These are phyloP conservation scores for Neurospora sp. DNA, from an alignment of 2,329 filamentous ascomycete genomes.

Conservation along the genomic window DNA sequence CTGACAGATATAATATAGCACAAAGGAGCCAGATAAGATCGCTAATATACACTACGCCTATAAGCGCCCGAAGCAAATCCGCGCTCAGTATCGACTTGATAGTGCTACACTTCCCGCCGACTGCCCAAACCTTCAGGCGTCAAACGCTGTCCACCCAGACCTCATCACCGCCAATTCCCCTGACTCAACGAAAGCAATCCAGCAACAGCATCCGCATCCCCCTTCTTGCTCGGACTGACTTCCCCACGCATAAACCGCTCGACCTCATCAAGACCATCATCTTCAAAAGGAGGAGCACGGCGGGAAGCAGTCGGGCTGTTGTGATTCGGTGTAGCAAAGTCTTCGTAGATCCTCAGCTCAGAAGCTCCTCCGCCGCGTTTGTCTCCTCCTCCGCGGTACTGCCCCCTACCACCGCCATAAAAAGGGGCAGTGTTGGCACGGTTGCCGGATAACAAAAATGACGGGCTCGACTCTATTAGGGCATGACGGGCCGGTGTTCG, in stretches of 20 bases:
- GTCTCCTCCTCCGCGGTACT: slow-evolving; percentile 11
- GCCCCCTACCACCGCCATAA: slow-evolving; percentile 12
- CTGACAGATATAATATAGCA: not conserved
- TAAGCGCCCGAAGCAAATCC: not conserved
- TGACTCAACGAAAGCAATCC: slow-evolving; percentile 83
- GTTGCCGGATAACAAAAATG: slow-evolving; percentile 21
- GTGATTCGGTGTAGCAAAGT: slow-evolving; percentile 29
- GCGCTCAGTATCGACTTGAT: not conserved
- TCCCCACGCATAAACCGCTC: slow-evolving; percentile 62
- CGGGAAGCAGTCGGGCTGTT: slow-evolving; percentile 24
- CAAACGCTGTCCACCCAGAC: not conserved
- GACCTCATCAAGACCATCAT: slow-evolving; percentile 40
- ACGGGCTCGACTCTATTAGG: slow-evolving; percentile 30
- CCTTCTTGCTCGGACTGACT: slow-evolving; percentile 59
- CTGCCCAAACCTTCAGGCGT: too few relatives aligned
- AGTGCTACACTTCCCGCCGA: too few relatives aligned
- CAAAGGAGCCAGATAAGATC: not conserved
- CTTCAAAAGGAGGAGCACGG: slow-evolving; percentile 26
- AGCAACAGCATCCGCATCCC: slow-evolving; percentile 80
- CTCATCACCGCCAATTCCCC: slow-evolving; percentile 68
- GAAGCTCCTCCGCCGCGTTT: slow-evolving; percentile 11
- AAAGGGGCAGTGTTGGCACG: slow-evolving; percentile 20
- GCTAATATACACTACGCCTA: not conserved
- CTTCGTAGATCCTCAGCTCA: slow-evolving; percentile 31
- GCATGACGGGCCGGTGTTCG: slow-evolving; percentile 27